These are phyloP conservation scores for Diaporthe amygdali DNA, from an alignment of 2,329 filamentous ascomycete genomes.

Conservation along the genomic window DNA sequence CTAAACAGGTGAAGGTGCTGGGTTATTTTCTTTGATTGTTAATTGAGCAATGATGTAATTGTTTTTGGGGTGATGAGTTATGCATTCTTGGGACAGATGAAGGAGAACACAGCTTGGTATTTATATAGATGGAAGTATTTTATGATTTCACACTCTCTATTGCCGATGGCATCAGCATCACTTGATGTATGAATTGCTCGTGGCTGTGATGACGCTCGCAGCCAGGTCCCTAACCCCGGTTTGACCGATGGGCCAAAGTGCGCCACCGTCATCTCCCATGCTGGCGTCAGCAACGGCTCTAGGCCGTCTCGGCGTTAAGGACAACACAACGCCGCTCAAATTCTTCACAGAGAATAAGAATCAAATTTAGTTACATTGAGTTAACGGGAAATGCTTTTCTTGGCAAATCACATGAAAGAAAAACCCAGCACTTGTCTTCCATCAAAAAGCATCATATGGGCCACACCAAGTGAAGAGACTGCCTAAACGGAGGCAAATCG, in stretches of 20 bases:
- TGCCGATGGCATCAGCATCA: not conserved
- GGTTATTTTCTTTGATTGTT: not conserved
- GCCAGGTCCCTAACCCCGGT: not conserved
- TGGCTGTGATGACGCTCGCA: not conserved
- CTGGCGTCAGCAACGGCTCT: constrained; percentile 9
- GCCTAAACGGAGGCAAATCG: too few species aligned
- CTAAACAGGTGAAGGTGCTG: not conserved
- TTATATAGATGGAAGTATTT: not conserved
- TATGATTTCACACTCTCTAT: not conserved
- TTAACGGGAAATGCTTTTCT: too few species aligned
- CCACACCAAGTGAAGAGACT: too few species aligned
- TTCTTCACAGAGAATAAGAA: too few species aligned
- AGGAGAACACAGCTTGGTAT: not conserved
- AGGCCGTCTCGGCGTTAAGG: not conserved
- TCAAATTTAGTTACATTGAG: too few species aligned
- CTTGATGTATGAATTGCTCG: not conserved
- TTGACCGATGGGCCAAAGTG: too few species aligned
- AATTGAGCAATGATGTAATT: not conserved
- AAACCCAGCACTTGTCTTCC: too few species aligned
- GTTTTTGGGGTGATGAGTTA: not conserved
- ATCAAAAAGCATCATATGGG: too few species aligned
- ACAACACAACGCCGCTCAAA: not conserved
- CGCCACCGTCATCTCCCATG: not conserved
- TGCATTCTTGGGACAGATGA: not conserved
- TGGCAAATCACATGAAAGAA: too few species aligned